A percentile compares a stretch with the other conserved stretches of the same genome.
Conservation (phyloP, 768 basidiomycete genomes). For the Pisolithus microcarpus region DNA sequence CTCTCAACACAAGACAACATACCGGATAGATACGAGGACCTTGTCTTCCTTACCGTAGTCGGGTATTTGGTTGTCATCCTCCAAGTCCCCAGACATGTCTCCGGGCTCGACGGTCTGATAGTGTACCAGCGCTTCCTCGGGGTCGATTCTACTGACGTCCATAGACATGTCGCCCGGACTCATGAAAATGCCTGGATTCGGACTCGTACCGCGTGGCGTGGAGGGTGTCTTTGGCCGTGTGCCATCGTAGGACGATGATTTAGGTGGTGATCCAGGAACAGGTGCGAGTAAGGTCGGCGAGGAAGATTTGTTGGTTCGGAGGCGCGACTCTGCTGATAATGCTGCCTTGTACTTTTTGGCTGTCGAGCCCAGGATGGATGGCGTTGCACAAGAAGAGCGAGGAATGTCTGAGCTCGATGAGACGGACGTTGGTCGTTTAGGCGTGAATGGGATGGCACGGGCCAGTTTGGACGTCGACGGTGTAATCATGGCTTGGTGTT, state of each 20-base stretch:
- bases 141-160: slow-evolving; percentile 69
- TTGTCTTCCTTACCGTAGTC: slow-evolving; percentile 74
- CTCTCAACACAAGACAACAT: slow-evolving; percentile 4
- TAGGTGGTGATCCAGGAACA: slow-evolving; percentile 51
- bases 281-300: slow-evolving; percentile 30
- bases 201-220: slow-evolving; percentile 48
- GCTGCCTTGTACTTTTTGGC: slow-evolving; percentile 65
- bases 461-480: slow-evolving; percentile 30
- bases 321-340: slow-evolving; percentile 40
- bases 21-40: slow-evolving; percentile 82
- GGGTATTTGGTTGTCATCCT: slow-evolving; percentile 40
- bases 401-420: slow-evolving; percentile 29
- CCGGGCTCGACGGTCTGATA: slow-evolving; percentile 61
- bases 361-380: slow-evolving; percentile 30
- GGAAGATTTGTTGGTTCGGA: slow-evolving; percentile 25
- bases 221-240: slow-evolving; percentile 48
- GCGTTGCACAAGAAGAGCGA: slow-evolving; percentile 27
- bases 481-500: slow-evolving; percentile 1
- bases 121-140: slow-evolving; percentile 72
- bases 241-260: slow-evolving; percentile 27
- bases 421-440: slow-evolving; percentile 43
- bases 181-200: slow-evolving; percentile 32
- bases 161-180: slow-evolving; percentile 50
- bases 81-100: slow-evolving; percentile 64
- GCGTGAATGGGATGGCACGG: slow-evolving; percentile 45